A percentile compares a stretch with the other conserved stretches of the same genome.
Conservation (phyloP, 306 rosid species). For the Prunus mume region DNA sequence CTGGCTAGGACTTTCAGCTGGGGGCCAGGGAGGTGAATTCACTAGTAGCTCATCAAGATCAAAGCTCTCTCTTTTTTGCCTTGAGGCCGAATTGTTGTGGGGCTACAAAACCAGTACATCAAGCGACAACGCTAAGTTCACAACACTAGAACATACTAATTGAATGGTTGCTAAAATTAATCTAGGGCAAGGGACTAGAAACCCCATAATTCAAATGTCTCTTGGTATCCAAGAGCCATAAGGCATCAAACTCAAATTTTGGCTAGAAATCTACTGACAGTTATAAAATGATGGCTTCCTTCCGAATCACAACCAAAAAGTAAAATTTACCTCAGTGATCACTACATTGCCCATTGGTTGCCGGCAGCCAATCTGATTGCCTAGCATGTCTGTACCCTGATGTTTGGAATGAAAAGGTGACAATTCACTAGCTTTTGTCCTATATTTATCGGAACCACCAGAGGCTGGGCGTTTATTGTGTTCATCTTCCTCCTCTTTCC, state of each 20-base stretch:
- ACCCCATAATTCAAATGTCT: not conserved
- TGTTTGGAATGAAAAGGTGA: conserved; percentile 53
- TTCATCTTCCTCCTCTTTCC: conserved; percentile 63
- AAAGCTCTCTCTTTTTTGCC: conserved; percentile 67
- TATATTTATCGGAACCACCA: conserved; percentile 60
- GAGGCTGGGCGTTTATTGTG: conserved; percentile 33
- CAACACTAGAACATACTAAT: conserved; percentile 6
- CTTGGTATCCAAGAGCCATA: not conserved
- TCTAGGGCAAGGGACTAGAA: not conserved
- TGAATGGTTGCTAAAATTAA: not conserved
- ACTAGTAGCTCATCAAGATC: conserved; percentile 77
- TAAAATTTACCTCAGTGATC: conserved; percentile 48
- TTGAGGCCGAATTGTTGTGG: conserved; percentile 42
- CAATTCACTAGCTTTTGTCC: conserved; percentile 45
- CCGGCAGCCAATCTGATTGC: conserved; percentile 36
- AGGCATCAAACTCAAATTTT: not conserved
- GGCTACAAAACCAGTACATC: conserved; percentile 46
- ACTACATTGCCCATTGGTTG: conserved; percentile 60
- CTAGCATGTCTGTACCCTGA: conserved; percentile 36
- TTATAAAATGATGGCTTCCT: not conserved
- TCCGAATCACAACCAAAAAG: not conserved
- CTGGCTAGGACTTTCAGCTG: conserved; percentile 59
- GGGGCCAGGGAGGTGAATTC: conserved; percentile 93
- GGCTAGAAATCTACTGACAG: not conserved
- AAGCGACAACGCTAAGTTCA: conserved; percentile 8